A percentile compares a stretch with the other conserved stretches of the same genome.
phyloP scores from a whole-genome alignment of 305 asterid species.

The Rubia tinctorum region DNA sequence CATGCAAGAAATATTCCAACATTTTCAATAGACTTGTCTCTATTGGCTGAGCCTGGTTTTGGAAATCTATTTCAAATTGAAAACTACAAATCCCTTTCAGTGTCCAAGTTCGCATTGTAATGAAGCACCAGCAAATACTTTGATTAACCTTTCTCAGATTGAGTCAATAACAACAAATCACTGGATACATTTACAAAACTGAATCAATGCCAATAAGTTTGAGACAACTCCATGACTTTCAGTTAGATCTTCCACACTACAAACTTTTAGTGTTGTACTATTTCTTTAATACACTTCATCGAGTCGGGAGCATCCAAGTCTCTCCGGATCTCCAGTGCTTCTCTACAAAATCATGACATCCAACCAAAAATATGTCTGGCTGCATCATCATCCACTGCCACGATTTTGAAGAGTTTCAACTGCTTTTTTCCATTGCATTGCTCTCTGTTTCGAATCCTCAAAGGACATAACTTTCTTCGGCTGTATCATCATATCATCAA shows the following conservation, averaged over 20 bases:
- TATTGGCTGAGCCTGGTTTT: no score
- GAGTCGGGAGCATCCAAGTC: conserved; percentile 13
- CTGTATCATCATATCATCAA: conserved; percentile 10
- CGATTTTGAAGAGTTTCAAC: conserved; percentile 88
- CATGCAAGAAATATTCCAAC: no score
- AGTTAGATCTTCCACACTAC: conserved; percentile 4
- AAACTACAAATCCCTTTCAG: no score
- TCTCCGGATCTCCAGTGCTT: conserved; percentile 20
- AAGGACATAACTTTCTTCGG: conserved; percentile 77
- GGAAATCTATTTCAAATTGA: not conserved
- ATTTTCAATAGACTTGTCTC: no score
- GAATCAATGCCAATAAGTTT: not conserved
- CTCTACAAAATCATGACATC: conserved; percentile 32
- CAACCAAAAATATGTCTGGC: conserved; percentile 33
- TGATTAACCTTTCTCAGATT: not conserved
- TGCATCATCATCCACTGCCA: conserved; percentile 24
- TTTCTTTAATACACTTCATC: conserved; percentile 7
- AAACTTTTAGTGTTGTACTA: not conserved
- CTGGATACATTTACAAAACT: conserved; percentile 7
- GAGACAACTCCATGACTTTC: not conserved
- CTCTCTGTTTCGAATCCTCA: conserved; percentile 89
- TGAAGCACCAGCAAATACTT: not conserved
- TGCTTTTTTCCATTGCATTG: conserved; percentile 90
- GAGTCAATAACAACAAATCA: not conserved
- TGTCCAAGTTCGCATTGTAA: not conserved